phyloP scores from a whole-genome alignment of 176 grass and related monocot species.

The Oropetium thomaeum region DNA sequence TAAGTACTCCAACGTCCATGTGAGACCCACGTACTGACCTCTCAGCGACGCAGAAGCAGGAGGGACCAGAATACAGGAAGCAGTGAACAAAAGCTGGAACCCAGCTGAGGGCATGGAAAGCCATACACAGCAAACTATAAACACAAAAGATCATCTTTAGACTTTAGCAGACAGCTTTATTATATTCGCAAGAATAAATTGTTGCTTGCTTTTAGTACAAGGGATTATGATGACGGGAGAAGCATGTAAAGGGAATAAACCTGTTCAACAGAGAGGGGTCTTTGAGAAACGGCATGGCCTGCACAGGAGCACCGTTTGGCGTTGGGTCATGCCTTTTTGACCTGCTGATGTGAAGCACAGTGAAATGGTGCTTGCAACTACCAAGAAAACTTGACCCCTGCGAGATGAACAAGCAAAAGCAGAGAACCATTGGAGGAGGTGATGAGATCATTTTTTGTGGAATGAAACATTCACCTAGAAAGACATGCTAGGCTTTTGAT shows the following conservation, averaged over 20 bases:
- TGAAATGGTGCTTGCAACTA: constrained; percentile 37
- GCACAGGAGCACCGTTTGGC: constrained; percentile 20
- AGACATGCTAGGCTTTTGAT: constrained; percentile 23
- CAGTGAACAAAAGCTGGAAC: constrained; percentile 55
- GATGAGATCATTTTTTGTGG: constrained; percentile 39
- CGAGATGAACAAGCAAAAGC: constrained; percentile 36
- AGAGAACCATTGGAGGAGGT: constrained; percentile 20
- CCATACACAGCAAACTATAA: constrained; percentile 47
- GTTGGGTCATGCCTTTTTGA: constrained; percentile 38
- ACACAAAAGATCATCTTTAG: constrained; percentile 64
- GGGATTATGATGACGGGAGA: constrained; percentile 48
- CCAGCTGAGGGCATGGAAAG: constrained; percentile 43
- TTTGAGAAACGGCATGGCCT: constrained; percentile 28
- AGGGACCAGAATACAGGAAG: constrained; percentile 36
- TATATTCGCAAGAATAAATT: constrained; percentile 46
- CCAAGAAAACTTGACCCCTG: constrained; percentile 48
- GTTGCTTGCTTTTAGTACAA: constrained; percentile 80
- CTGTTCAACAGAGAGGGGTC: constrained; percentile 22
- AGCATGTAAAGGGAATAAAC: constrained; percentile 33
- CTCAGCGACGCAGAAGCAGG: constrained; percentile 10
- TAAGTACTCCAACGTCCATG: constrained; percentile 41
- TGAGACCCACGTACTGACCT: constrained; percentile 41
- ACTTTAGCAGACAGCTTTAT: constrained; percentile 46
- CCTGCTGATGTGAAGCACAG: constrained; percentile 39
- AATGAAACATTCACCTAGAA: constrained; percentile 23